These are phyloP conservation scores for Leptographium flavum DNA, from an alignment of 2,329 filamentous ascomycete species.

Conservation along the genomic window DNA sequence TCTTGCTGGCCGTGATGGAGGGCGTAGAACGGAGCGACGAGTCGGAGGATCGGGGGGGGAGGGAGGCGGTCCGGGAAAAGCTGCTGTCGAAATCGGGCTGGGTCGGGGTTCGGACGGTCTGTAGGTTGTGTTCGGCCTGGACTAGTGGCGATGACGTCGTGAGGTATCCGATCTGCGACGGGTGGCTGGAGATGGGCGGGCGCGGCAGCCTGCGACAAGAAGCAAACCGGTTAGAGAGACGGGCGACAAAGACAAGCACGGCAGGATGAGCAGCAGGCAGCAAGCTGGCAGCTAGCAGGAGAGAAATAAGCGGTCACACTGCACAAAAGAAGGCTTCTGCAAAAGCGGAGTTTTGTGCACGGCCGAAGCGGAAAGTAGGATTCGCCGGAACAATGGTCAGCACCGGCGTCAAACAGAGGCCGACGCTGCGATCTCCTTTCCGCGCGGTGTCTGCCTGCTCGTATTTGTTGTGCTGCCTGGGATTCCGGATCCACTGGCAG, in stretches of 20 bases:
- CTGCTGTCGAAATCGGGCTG: slow-evolving; percentile 14
- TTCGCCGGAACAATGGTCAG: no score
- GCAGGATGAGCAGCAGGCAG: neutral
- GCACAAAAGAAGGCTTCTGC: neutral
- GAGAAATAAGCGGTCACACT: neutral
- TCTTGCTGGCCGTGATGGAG: slow-evolving; percentile 19
- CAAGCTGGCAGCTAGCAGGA: neutral
- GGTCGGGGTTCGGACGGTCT: slow-evolving; percentile 26
- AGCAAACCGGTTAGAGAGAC: neutral
- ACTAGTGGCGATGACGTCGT: slow-evolving; percentile 56
- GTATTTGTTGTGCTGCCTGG: neutral
- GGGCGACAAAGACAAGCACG: neutral
- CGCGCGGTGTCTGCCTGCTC: neutral
- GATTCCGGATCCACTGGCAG: neutral
- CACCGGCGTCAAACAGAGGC: neutral
- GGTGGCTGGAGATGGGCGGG: slow-evolving; percentile 39
- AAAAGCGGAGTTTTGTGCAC: neutral
- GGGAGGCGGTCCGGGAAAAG: slow-evolving; percentile 23
- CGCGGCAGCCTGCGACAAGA: slow-evolving; percentile 16
- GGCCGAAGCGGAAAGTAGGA: neutral
- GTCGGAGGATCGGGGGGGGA: slow-evolving; percentile 10
- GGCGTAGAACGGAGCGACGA: slow-evolving; percentile 18
- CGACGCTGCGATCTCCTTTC: neutral
- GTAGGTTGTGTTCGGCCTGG: slow-evolving; percentile 39
- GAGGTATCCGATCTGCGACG: slow-evolving; percentile 52